Evolutionary conservation across 1,284 basidiomycete genomes (phyloP).

Genomic region (Wallemia ichthyophaga): DNA sequence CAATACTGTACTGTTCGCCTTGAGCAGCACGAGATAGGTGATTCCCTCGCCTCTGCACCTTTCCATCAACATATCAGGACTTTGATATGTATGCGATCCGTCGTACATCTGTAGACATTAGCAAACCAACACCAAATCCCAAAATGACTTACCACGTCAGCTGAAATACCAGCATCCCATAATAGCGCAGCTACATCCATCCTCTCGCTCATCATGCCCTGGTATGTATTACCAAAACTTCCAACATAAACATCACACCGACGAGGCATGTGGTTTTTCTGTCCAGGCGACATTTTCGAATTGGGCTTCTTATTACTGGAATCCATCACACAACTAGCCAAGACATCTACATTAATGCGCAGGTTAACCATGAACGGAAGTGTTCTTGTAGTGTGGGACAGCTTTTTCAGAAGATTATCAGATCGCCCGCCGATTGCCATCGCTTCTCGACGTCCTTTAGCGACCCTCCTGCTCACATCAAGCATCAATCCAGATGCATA

Average conservation of each 20-base stretch:
- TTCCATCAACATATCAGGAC: background rate
- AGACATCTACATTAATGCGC: background rate
- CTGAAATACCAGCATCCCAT: background rate
- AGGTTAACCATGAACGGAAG: background rate
- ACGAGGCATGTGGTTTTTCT: background rate
- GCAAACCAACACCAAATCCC: too few relatives aligned
- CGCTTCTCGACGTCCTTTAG: background rate
- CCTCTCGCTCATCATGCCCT: background rate
- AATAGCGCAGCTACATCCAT: background rate
- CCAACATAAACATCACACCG: background rate
- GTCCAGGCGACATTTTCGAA: background rate
- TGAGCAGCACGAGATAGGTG: background rate
- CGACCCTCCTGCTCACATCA: background rate
- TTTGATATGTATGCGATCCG: background rate
- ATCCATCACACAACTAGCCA: background rate
- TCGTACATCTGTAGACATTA: constrained; percentile 1
- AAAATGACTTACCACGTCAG: background rate
- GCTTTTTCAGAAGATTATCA: background rate
- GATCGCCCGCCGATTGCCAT: background rate
- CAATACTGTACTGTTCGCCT: background rate
- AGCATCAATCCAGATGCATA: background rate
- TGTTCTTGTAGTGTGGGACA: background rate
- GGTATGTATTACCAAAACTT: background rate
- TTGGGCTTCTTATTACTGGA: background rate
- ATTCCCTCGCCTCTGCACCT: background rate